phyloP scores from a whole-genome alignment of 2,329 filamentous ascomycete species.

The Fusarium xyrophilum region DNA sequence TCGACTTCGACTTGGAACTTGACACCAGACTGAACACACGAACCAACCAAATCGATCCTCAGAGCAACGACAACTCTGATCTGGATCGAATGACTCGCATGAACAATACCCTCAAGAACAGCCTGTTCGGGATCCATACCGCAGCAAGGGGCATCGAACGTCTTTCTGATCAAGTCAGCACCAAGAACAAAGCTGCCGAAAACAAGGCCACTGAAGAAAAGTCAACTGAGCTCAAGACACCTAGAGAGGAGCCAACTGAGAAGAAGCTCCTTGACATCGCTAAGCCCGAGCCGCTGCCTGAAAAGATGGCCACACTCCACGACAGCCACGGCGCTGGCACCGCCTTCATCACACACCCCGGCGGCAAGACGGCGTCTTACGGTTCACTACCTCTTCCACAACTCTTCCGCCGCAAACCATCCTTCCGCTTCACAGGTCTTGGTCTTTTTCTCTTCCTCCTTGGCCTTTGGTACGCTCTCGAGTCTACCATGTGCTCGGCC shows the following conservation, averaged over 20 bases:
- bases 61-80: conserved; percentile 46
- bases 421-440: conserved; percentile 56
- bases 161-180: conserved; percentile 59
- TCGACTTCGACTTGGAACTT: conserved; percentile 39
- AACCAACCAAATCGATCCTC: conserved; percentile 32
- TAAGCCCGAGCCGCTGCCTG: neutral
- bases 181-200: conserved; percentile 40
- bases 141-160: conserved; percentile 66
- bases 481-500: conserved; percentile 58
- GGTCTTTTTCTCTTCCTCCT: conserved; percentile 55
- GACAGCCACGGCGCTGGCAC: conserved; percentile 24
- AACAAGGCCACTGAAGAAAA: conserved; percentile 12
- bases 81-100: conserved; percentile 57
- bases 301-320: conserved; percentile 23
- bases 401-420: conserved; percentile 54
- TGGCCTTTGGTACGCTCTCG: conserved; percentile 61
- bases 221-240: neutral
- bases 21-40: conserved; percentile 39
- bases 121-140: conserved; percentile 59
- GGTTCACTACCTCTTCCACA: conserved; percentile 55
- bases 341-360: conserved; percentile 23
- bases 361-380: conserved; percentile 43
- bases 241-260: conserved; percentile 17
- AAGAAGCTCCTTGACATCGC: conserved; percentile 8
- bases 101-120: conserved; percentile 59